Evolutionary conservation across 106 monocot genomes (phyloP).

Genomic region (Platanthera zijinensis): DNA sequence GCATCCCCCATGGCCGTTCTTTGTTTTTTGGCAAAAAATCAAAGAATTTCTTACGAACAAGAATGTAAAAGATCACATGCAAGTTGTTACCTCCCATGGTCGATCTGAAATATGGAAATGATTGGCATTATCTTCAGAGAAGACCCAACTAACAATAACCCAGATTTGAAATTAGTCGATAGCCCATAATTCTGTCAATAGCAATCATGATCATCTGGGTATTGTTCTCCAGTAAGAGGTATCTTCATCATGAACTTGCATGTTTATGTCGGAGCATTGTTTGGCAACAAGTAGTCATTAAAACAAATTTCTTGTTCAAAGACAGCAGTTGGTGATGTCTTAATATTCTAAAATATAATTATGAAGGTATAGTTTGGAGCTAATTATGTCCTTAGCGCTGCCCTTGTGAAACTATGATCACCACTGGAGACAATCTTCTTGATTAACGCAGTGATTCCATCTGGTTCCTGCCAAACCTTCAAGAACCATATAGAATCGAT

Average conservation of each 20-base stretch:
- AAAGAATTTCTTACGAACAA: not conserved
- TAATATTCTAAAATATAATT: no score
- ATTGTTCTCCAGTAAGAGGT: slow-evolving; percentile 77
- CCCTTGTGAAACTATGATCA: no score
- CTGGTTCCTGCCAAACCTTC: no score
- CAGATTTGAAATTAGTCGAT: slow-evolving; percentile 73
- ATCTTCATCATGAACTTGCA: slow-evolving; percentile 58
- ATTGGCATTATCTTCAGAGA: slow-evolving; percentile 51
- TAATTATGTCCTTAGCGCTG: no score
- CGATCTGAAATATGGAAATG: slow-evolving; percentile 81
- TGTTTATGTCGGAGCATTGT: slow-evolving; percentile 44
- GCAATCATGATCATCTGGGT: slow-evolving; percentile 79
- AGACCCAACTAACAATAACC: slow-evolving; percentile 89
- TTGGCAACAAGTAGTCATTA: slow-evolving; percentile 48
- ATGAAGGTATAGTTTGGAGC: no score
- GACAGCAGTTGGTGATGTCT: no score
- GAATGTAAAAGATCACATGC: not conserved
- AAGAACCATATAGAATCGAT: no score
- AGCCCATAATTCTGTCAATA: slow-evolving; percentile 92
- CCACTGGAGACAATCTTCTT: no score
- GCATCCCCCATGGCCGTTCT: no score
- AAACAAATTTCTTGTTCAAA: no score
- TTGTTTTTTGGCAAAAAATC: no score
- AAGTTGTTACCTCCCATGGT: slow-evolving; percentile 80
- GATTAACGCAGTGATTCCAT: no score